phyloP scores from a whole-genome alignment of 352 stramenopile species.

The Phytophthora multivora region DNA sequence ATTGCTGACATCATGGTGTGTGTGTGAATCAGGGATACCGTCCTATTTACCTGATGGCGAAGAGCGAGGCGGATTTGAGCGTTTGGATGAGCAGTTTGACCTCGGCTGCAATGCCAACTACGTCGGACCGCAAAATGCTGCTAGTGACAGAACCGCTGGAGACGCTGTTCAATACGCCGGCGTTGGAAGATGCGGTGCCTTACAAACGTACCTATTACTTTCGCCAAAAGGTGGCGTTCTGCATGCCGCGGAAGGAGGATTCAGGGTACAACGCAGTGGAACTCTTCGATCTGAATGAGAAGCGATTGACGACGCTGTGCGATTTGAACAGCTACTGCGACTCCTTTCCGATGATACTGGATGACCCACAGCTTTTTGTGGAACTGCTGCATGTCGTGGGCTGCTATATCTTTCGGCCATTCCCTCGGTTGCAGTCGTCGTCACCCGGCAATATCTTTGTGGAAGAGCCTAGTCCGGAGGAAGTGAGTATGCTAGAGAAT shows the following conservation, averaged over 20 bases:
- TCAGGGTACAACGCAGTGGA: constrained; percentile 46
- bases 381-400: constrained; percentile 82
- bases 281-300: constrained; percentile 88
- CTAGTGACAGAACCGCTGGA: constrained; percentile 64
- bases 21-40: constrained; percentile 58
- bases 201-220: constrained; percentile 89
- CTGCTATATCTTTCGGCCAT: constrained; percentile 85
- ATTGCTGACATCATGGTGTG: constrained; percentile 7
- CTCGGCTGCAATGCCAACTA: constrained; percentile 79
- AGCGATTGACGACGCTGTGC: constrained; percentile 79
- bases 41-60: constrained; percentile 87
- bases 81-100: constrained; percentile 89
- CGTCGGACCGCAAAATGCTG: constrained; percentile 69
- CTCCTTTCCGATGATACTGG: constrained; percentile 78
- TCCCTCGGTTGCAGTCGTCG: constrained; percentile 49
- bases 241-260: constrained; percentile 67
- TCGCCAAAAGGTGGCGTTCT: constrained; percentile 85
- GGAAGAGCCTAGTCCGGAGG: constrained; percentile 74
- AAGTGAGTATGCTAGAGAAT: constrained; percentile 60
- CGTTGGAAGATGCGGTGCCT: constrained; percentile 77
- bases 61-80: constrained; percentile 81
- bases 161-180: constrained; percentile 75
- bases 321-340: constrained; percentile 90
- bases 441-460: constrained; percentile 84
- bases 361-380: constrained; percentile 81